Conservation (phyloP, 257 asterid genomes). For the Primulina eburnea region DNA sequence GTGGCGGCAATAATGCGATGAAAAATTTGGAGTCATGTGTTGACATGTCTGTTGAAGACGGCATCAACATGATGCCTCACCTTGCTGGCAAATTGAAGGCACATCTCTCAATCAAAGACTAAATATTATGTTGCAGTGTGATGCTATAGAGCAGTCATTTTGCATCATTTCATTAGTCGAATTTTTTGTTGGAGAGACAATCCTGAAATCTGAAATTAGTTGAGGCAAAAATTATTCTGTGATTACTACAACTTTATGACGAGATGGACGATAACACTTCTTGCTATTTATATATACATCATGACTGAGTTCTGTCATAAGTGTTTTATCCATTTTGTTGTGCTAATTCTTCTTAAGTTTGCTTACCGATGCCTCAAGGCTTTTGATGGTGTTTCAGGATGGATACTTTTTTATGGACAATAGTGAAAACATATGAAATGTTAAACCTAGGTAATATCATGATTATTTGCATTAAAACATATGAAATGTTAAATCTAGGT, state of each 20-base stretch:
- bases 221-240: constrained; percentile 17
- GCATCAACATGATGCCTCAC: constrained; percentile 62
- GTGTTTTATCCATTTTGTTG: not conserved
- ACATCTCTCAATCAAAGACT: constrained; percentile 41
- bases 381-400: not conserved
- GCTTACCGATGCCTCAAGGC: not conserved
- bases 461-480: too few species aligned
- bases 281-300: too few species aligned
- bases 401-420: too few species aligned
- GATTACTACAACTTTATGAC: too few species aligned
- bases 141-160: constrained; percentile 3
- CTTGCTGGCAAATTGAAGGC: constrained; percentile 63
- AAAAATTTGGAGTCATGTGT: constrained; percentile 72
- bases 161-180: not conserved
- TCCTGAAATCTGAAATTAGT: constrained; percentile 1
- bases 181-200: not conserved
- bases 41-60: constrained; percentile 57
- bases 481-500: too few species aligned
- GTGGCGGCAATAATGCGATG: constrained; percentile 35
- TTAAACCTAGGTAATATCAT: too few species aligned
- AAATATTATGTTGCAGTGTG: constrained; percentile 12
- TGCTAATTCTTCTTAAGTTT: not conserved
- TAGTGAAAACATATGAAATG: too few species aligned
- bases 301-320: not conserved
- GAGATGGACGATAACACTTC: too few species aligned